These are phyloP conservation scores for Carex kokanica DNA, from an alignment of 176 grass and related monocot genomes.

Conservation along the genomic window DNA sequence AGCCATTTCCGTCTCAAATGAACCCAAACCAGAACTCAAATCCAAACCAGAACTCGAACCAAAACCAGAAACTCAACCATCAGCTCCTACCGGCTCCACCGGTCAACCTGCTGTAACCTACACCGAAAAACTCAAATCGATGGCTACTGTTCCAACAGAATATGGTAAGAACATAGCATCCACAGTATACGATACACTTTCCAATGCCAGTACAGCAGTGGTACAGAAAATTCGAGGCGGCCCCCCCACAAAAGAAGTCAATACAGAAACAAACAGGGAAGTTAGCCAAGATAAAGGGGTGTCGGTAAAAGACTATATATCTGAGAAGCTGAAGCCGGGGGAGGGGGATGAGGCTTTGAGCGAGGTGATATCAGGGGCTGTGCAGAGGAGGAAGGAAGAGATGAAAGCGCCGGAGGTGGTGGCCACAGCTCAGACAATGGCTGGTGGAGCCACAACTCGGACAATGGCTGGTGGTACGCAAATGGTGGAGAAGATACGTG, in stretches of 20 bases:
- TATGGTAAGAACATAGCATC: slow-evolving; percentile 58
- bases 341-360: slow-evolving; percentile 63
- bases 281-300: slow-evolving; percentile 44
- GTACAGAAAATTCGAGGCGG: slow-evolving; percentile 34
- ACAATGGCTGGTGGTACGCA: background rate
- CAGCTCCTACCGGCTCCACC: slow-evolving; percentile 8
- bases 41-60: background rate
- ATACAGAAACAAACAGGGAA: background rate
- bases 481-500: slow-evolving; percentile 40
- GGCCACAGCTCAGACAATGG: background rate
- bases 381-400: slow-evolving; percentile 49
- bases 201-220: slow-evolving; percentile 42
- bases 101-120: slow-evolving; percentile 19
- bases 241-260: background rate
- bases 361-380: slow-evolving; percentile 48
- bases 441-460: background rate
- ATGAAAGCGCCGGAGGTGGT: slow-evolving; percentile 26
- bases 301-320: slow-evolving; percentile 42
- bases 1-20: slow-evolving; percentile 45
- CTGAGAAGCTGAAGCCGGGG: slow-evolving; percentile 65
- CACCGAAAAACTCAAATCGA: slow-evolving; percentile 52
- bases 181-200: slow-evolving; percentile 53
- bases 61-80: background rate
- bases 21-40: background rate
- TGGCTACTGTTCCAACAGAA: slow-evolving; percentile 43